phyloP scores from a whole-genome alignment of 768 basidiomycete species.

The Obba rivulosa region DNA sequence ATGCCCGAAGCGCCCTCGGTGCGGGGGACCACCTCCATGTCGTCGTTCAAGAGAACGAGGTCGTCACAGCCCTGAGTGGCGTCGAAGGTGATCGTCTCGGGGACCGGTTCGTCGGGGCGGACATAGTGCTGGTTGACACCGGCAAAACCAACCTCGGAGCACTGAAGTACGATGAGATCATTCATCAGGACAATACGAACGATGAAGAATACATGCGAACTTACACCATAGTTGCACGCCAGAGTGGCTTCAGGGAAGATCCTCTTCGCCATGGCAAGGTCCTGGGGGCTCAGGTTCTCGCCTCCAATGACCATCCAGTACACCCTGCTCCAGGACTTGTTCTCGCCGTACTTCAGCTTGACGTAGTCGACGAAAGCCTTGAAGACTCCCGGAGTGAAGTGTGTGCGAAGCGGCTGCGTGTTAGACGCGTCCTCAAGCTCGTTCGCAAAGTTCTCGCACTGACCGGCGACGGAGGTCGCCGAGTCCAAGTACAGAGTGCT shows the following conservation, averaged over 20 bases:
- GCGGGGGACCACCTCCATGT: constrained; percentile 18
- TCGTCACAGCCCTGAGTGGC: constrained; percentile 24
- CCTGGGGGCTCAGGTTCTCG: constrained; percentile 21
- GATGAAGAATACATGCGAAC: background rate
- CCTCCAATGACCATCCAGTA: constrained; percentile 31
- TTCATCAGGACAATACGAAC: background rate
- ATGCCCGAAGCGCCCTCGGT: constrained; percentile 23
- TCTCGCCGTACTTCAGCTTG: constrained; percentile 11
- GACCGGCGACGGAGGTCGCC: constrained; percentile 22
- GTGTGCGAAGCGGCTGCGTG: constrained; percentile 21
- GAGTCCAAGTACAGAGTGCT: constrained; percentile 26
- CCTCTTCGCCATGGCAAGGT: constrained; percentile 21
- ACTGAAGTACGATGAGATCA: constrained; percentile 11
- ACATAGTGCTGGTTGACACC: constrained; percentile 27
- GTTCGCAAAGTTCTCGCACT: constrained; percentile 19
- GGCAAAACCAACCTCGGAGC: constrained; percentile 27
- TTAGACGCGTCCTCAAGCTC: constrained; percentile 20
- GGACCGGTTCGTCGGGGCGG: constrained; percentile 20
- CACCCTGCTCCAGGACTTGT: constrained; percentile 17
- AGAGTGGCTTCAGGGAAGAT: constrained; percentile 23
- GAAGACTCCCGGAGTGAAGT: constrained; percentile 27
- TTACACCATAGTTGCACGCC: constrained; percentile 27
- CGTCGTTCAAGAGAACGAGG: constrained; percentile 23
- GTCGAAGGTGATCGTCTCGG: constrained; percentile 22
- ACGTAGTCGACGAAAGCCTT: constrained; percentile 24